These are phyloP conservation scores for Purshia tridentata DNA, from an alignment of 306 rosid species.

Conservation along the genomic window DNA sequence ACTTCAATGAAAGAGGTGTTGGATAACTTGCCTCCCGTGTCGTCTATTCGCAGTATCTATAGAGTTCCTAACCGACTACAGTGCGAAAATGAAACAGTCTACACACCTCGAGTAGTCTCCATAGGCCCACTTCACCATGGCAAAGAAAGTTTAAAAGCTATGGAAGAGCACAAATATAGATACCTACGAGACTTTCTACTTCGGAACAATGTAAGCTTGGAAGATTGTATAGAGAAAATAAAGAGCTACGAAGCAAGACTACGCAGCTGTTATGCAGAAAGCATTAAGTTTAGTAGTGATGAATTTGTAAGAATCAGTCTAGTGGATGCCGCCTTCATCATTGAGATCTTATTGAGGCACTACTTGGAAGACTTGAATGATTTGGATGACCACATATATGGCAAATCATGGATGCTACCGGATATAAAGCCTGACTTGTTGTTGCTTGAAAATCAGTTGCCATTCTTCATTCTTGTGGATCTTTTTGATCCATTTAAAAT, in stretches of 20 bases:
- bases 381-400: constrained; percentile 22
- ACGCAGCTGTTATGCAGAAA: constrained; percentile 24
- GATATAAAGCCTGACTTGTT: constrained; percentile 29
- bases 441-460: constrained; percentile 46
- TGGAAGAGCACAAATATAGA: constrained; percentile 28
- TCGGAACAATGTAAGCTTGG: constrained; percentile 1
- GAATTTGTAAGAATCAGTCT: constrained; percentile 25
- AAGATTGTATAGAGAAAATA: neutral
- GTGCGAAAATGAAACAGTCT: neutral
- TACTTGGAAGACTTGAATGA: neutral
- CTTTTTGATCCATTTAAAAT: neutral
- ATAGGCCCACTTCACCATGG: constrained; percentile 19
- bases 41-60: neutral
- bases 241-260: neutral
- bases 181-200: neutral
- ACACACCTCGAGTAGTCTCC: neutral
- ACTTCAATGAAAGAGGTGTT: neutral
- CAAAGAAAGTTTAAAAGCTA: neutral
- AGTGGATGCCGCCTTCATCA: constrained; percentile 31
- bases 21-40: neutral
- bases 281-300: constrained; percentile 7
- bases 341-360: constrained; percentile 22
- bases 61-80: neutral
- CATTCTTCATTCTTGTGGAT: constrained; percentile 28
- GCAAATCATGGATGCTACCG: constrained; percentile 20